phyloP scores from a whole-genome alignment of 768 basidiomycete genomes.

The Amylocystis lapponica region DNA sequence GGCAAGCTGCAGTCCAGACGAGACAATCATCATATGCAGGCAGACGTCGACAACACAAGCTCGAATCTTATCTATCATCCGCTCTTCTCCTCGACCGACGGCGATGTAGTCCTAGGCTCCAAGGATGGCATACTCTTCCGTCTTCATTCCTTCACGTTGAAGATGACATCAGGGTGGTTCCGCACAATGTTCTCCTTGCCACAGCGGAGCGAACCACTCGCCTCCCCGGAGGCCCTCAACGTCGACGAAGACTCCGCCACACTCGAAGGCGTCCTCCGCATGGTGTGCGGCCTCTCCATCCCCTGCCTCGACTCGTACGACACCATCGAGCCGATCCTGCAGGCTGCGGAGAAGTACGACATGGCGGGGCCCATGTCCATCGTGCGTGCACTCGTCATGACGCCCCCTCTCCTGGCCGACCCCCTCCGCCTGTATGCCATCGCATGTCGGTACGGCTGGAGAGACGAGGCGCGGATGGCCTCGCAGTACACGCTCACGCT shows the following conservation, averaged over 20 bases:
- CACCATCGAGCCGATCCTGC: constrained; percentile 49
- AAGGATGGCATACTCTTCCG: constrained; percentile 48
- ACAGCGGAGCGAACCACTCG: constrained; percentile 21
- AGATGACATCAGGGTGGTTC: constrained; percentile 62
- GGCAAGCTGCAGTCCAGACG: too few relatives aligned
- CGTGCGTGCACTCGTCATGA: constrained; percentile 51
- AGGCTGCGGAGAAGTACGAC: constrained; percentile 64
- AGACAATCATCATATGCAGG: neutral
- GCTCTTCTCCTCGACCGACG: constrained; percentile 46
- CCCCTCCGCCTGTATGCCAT: constrained; percentile 23
- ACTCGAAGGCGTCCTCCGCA: constrained; percentile 51
- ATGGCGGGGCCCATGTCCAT: constrained; percentile 61
- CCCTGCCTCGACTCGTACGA: constrained; percentile 45
- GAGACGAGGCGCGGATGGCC: constrained; percentile 46
- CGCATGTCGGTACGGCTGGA: constrained; percentile 51
- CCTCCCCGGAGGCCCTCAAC: constrained; percentile 35
- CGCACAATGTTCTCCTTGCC: constrained; percentile 56
- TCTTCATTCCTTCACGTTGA: constrained; percentile 54
- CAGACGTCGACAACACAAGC: neutral
- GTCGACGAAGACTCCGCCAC: constrained; percentile 52
- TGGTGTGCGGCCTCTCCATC: constrained; percentile 56
- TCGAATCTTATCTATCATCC: constrained; percentile 31
- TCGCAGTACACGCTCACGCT: constrained; percentile 50
- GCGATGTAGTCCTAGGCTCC: constrained; percentile 49
- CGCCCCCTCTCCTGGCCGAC: constrained; percentile 37